Evolutionary conservation across 495 filamentous ascomycete species (phyloP), one percentile per base, ranked within the genome.

Genomic region (Lichina pygmaea): DNA sequence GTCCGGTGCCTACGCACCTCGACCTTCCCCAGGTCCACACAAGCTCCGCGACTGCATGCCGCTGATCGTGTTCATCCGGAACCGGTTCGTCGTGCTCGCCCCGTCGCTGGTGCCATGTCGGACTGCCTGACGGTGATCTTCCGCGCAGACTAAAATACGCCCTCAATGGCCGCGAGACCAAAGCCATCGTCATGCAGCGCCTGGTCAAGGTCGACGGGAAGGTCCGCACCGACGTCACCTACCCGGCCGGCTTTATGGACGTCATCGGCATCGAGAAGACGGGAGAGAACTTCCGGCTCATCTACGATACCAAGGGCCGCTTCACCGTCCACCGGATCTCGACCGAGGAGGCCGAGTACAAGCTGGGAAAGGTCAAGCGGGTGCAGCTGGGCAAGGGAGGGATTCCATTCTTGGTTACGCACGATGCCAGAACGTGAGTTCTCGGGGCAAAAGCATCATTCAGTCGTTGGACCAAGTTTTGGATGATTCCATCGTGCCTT

Each of bases 321-420:
- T 97, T 94, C 81, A 95, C 91, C 62, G 86, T 97, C 57, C 89
- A 97, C 78, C 82, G 89, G 59, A 93, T 95, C 71, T 81, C 86
- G 57, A 67, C 76, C 50, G 91, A 93, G 72, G 89, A 97, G 80
- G 86, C 89, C 53, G 73, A 78, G 70, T 97, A 91, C 79, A 97
- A 97, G 79, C 73, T 97, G 50, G 84, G 84, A 67, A 97, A 95
- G 72, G 91, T 95, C 71, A 94, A 93, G 81, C 73, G 85, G 54
- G 89, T 95, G 40, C 91, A 97, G 72, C 76, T 97, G 57, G 91
- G 89, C 73, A 83, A 81, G 65, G 91, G 89, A 68, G 89, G 86
- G 68, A 89, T 97, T 73, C 89, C 89, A 81, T 95, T 92, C 82
- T 93, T 94, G 81, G 89, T 95, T 80, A 95, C 91, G 82, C 91